A percentile compares a stretch with the other conserved stretches of the same genome.
These are phyloP conservation scores for Fusarium subglutinans DNA, from an alignment of 2,329 filamentous ascomycete genomes.

Conservation along the genomic window DNA sequence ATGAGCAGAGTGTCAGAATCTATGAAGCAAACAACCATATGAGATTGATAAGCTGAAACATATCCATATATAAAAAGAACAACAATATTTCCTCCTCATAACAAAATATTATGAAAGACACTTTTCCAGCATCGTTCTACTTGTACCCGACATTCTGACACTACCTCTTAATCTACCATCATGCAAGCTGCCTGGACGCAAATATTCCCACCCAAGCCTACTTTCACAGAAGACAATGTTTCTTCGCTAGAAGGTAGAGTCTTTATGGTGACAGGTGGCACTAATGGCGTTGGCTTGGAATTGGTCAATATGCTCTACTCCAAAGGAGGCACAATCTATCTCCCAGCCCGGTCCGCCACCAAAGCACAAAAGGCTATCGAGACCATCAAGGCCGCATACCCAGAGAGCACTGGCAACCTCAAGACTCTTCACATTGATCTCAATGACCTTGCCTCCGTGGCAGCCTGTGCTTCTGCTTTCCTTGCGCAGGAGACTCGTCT, in stretches of 20 bases:
- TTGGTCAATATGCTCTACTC: slow-evolving; percentile 62
- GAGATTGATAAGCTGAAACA: not conserved
- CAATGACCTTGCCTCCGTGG: slow-evolving; percentile 52
- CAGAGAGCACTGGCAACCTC: slow-evolving; percentile 24
- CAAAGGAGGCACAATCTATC: slow-evolving; percentile 62
- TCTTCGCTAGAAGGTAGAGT: slow-evolving; percentile 42
- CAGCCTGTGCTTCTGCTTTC: slow-evolving; percentile 49
- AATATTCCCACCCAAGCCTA: slow-evolving; percentile 31
- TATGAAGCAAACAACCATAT: not conserved
- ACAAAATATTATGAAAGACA: accelerated
- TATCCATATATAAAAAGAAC: accelerated
- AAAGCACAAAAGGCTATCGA: slow-evolving; percentile 42
- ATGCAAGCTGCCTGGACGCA: slow-evolving; percentile 6
- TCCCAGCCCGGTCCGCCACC: not conserved
- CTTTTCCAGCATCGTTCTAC: not conserved
- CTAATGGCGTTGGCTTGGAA: slow-evolving; percentile 58
- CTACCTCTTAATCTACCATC: accelerated
- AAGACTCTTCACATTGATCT: slow-evolving; percentile 52
- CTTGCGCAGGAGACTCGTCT: slow-evolving; percentile 49
- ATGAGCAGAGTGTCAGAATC: not conserved
- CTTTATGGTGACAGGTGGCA: slow-evolving; percentile 61
- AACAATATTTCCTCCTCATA: accelerated
- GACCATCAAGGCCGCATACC: slow-evolving; percentile 6
- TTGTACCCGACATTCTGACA: accelerated
- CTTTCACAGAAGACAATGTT: slow-evolving; percentile 42